These are phyloP conservation scores for Acrodontium crateriforme DNA, from an alignment of 2,329 filamentous ascomycete genomes.

Conservation along the genomic window DNA sequence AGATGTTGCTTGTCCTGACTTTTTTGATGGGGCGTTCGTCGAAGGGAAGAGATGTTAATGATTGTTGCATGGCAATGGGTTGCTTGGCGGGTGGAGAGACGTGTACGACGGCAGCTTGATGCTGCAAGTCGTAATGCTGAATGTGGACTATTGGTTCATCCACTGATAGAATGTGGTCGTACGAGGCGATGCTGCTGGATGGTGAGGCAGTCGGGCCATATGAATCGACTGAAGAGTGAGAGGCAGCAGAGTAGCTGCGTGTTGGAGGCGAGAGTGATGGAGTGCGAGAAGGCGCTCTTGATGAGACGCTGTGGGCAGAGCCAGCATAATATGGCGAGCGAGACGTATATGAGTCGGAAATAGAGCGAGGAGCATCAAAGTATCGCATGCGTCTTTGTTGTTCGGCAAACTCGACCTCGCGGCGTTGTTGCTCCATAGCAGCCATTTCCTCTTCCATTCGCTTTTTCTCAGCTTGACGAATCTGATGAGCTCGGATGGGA, in stretches of 20 bases:
- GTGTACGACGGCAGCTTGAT: slow-evolving; percentile 30
- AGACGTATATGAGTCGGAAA: slow-evolving; percentile 15
- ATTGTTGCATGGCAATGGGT: slow-evolving; percentile 9
- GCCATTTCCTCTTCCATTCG: slow-evolving; percentile 26
- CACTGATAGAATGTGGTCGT: slow-evolving; percentile 13
- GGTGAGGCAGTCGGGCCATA: slow-evolving; percentile 19
- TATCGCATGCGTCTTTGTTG: slow-evolving; percentile 19
- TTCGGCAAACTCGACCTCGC: slow-evolving; percentile 20
- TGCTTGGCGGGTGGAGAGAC: slow-evolving; percentile 23
- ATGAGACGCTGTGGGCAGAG: slow-evolving; percentile 14
- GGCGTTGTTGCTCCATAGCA: slow-evolving; percentile 19
- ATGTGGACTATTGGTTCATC: slow-evolving; percentile 18
- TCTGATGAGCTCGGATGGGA: slow-evolving; percentile 55
- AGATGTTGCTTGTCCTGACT: slow-evolving; percentile 23
- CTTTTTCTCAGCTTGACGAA: slow-evolving; percentile 41
- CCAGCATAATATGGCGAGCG: slow-evolving; percentile 15
- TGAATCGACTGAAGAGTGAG: slow-evolving; percentile 21
- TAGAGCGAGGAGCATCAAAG: slow-evolving; percentile 25
- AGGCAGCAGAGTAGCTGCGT: slow-evolving; percentile 24
- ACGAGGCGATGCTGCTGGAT: slow-evolving; percentile 21
- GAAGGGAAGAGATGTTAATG: slow-evolving; percentile 3
- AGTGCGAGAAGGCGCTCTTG: slow-evolving; percentile 29
- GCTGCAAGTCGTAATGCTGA: slow-evolving; percentile 29
- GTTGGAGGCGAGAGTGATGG: slow-evolving; percentile 36
- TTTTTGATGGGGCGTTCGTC: slow-evolving; percentile 23